phyloP scores from a whole-genome alignment of 2,329 filamentous ascomycete genomes.

The Ascosphaera apis region DNA sequence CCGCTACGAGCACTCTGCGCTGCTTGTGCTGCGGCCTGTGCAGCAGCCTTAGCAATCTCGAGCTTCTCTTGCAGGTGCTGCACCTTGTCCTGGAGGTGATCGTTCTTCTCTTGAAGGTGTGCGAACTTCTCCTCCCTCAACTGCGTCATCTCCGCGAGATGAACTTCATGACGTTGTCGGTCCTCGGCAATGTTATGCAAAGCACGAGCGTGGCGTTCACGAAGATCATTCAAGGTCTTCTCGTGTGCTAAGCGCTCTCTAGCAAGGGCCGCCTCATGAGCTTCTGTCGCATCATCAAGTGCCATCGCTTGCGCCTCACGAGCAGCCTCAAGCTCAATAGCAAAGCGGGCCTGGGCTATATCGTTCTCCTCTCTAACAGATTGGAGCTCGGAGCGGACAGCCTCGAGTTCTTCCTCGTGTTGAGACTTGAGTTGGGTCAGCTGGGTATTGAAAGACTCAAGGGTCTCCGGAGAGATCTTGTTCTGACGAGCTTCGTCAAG shows the following conservation, averaged over 20 bases:
- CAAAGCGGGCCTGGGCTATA: slow-evolving; percentile 55
- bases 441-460: slow-evolving; percentile 57
- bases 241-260: slow-evolving; percentile 45
- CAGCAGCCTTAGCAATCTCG: slow-evolving; percentile 70
- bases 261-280: slow-evolving; percentile 29
- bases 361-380: slow-evolving; percentile 56
- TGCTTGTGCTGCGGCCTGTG: slow-evolving; percentile 57
- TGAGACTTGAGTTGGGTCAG: slow-evolving; percentile 48
- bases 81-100: slow-evolving; percentile 69
- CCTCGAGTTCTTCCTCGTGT: slow-evolving; percentile 50
- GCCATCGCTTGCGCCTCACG: slow-evolving; percentile 42
- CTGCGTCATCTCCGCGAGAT: slow-evolving; percentile 57
- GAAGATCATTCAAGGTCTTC: slow-evolving; percentile 48
- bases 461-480: too few species aligned
- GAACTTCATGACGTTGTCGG: slow-evolving; percentile 53
- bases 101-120: slow-evolving; percentile 66
- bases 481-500: too few species aligned
- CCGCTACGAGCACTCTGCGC: slow-evolving; percentile 34
- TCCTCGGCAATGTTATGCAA: slow-evolving; percentile 58
- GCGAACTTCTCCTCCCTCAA: slow-evolving; percentile 67
- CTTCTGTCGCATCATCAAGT: slow-evolving; percentile 29
- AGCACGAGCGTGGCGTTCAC: slow-evolving; percentile 50
- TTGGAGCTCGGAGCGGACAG: too few species aligned
- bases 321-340: slow-evolving; percentile 66
- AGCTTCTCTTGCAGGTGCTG: slow-evolving; percentile 73